phyloP scores from a whole-genome alignment of 768 basidiomycete species.

The Mycena chlorophos region DNA sequence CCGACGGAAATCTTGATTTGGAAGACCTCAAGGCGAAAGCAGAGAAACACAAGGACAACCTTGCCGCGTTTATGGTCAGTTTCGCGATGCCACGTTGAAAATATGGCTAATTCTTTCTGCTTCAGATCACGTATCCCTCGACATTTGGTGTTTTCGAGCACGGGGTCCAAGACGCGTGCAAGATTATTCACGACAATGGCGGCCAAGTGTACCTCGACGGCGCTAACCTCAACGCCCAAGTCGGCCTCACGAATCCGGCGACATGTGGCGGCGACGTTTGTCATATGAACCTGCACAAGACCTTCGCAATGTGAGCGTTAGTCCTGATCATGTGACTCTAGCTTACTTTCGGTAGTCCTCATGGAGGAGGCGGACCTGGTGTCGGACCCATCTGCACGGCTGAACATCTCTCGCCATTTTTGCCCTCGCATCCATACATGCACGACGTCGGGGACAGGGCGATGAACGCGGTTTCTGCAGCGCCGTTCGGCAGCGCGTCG shows the following conservation, averaged over 20 bases:
- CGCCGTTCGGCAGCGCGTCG: conserved; percentile 92
- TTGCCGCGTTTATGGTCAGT: conserved; percentile 93
- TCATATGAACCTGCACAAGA: conserved; percentile 98
- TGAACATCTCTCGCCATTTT: conserved; percentile 90
- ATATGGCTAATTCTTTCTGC: conserved; percentile 4
- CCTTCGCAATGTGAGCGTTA: conserved; percentile 81
- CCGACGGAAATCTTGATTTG: conserved; percentile 88
- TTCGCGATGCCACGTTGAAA: not conserved
- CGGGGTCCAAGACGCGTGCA: conserved; percentile 85
- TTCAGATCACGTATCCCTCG: conserved; percentile 91
- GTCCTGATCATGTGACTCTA: not conserved
- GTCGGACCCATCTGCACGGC: conserved; percentile 95
- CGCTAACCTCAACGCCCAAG: conserved; percentile 92
- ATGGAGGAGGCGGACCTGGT: conserved; percentile 96
- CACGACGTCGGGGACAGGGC: conserved; percentile 63
- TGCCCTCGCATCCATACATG: conserved; percentile 83
- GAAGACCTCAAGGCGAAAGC: conserved; percentile 85
- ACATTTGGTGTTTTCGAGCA: conserved; percentile 98
- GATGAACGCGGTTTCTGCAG: conserved; percentile 87
- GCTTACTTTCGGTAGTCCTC: conserved; percentile 60
- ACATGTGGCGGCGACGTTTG: conserved; percentile 98
- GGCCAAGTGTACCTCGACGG: conserved; percentile 98
- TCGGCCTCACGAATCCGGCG: conserved; percentile 89
- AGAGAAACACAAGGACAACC: conserved; percentile 83
- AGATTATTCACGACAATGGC: conserved; percentile 91